Conservation (phyloP, 306 rosid species). For the Oemleria cerasiformis region DNA sequence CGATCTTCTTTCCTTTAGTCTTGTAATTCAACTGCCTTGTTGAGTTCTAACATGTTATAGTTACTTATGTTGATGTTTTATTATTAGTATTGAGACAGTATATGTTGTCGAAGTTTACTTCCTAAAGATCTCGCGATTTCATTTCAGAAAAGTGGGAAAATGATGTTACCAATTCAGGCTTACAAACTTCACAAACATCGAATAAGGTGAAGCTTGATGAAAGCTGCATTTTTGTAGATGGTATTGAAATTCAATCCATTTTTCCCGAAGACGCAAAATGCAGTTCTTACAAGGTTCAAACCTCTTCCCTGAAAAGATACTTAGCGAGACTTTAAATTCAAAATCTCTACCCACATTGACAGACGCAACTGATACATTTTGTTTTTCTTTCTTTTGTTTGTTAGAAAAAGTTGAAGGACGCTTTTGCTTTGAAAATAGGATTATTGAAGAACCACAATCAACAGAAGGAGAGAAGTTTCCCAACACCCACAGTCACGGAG, state of each 20-base stretch:
- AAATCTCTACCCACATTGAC: background rate
- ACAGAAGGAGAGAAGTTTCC: background rate
- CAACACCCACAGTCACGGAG: background rate
- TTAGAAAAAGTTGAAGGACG: constrained; percentile 8
- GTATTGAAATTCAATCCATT: background rate
- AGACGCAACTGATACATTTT: background rate
- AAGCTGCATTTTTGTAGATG: constrained; percentile 1
- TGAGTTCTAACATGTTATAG: background rate
- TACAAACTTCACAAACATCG: background rate
- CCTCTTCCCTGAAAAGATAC: background rate
- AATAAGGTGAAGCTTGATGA: constrained; percentile 8
- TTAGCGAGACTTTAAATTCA: background rate
- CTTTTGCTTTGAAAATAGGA: constrained; percentile 10
- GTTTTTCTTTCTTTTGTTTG: background rate
- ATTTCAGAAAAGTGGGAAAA: constrained; percentile 1
- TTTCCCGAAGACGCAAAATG: background rate
- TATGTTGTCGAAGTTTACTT: background rate
- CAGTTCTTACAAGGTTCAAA: constrained; percentile 13
- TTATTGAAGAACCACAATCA: constrained; percentile 2
- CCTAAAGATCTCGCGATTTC: background rate
- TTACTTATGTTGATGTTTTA: background rate
- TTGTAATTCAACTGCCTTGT: background rate
- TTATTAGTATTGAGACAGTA: background rate
- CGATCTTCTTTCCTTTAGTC: background rate
- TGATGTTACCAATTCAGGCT: background rate